Base-by-base conservation (phyloP, 2,329 filamentous ascomycete species). In the Fusarium pininemorale region DNA sequence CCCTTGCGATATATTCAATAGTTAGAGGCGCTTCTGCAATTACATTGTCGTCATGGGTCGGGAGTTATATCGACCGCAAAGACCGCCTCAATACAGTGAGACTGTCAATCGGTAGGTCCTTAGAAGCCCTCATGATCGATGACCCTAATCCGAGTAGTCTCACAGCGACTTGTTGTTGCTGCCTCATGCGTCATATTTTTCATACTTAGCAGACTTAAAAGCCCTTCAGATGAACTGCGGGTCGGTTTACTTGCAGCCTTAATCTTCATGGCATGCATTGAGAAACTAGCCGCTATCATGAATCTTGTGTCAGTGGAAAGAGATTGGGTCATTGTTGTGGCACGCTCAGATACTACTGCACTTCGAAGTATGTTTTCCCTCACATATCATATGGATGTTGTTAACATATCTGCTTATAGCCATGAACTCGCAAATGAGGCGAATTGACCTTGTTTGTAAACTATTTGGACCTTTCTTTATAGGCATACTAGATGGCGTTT, bases 261-360 rank as follows among this genome's bases (percentile, higher is more conserved):
- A 6, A 84, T 87, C 0, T 24, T 89, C 1, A 81, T 94, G 50
- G 91, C 91, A 2, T 93, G 92, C 63, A 77, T 91, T 3, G 93
- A 95, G 81, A 95, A 94, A 79, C 80, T 94, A 14, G 86, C 85
- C 20, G 86, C 90, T 3, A 85, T 91, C 11, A 86, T 90, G 79
- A 94, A 94, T 78, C 85, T 89, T 1, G 88, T 94, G 2, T 85
- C 92, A 1, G 87, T 95, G 0, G 93, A 94, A 79, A 85, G 90
- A 76, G 93, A 95, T 75, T 94, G 92, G 92, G 80, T 81, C n/a
- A 77, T 82, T 16, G 77, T 79, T 9, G 74, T 81, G 14, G 75
- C 80, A 14, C 75, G 69, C 16, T 62, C 72, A 10, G 68, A 76
- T 47, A 41, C 44, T 62, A 24, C 71, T n/a, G 69, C 60, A 22